Evolutionary conservation across 805 yeast genomes (phyloP).

Genomic region (Kodamaea kaohsiungensis): DNA sequence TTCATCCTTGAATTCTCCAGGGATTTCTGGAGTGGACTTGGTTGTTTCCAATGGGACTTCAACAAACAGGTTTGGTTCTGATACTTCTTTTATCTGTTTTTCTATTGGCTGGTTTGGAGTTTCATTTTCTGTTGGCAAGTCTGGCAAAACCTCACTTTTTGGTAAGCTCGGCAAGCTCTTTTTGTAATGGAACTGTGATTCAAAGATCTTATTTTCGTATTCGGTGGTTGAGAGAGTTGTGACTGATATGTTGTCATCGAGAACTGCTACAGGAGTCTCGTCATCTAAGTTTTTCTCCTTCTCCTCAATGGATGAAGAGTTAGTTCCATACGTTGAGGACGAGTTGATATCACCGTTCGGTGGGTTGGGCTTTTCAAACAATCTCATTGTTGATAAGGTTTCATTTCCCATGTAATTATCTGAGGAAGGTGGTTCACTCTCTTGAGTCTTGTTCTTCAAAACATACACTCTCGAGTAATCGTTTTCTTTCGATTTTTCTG

Average conservation of each 20-base stretch:
- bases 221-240: conserved; percentile 39
- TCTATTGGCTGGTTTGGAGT: not conserved
- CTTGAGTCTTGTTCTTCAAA: conserved; percentile 1
- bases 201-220: conserved; percentile 38
- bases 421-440: not conserved
- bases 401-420: not conserved
- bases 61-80: not conserved
- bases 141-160: not conserved
- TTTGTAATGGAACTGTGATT: conserved; percentile 33
- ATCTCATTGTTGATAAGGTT: not conserved
- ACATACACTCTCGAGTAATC: conserved; percentile 47
- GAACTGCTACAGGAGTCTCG: not conserved
- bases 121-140: not conserved
- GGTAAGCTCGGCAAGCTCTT: conserved; percentile 26
- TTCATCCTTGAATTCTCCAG: not conserved
- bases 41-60: not conserved
- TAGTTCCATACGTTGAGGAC: not conserved
- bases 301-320: not conserved
- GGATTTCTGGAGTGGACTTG: not conserved
- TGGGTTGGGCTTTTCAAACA: not conserved
- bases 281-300: not conserved
- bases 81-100: not conserved
- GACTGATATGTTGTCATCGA: conserved; percentile 27
- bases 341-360: not conserved
- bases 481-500: conserved; percentile 37